Evolutionary conservation across 2,329 filamentous ascomycete species (phyloP).

Genomic region (Mycosphaerella sp.): DNA sequence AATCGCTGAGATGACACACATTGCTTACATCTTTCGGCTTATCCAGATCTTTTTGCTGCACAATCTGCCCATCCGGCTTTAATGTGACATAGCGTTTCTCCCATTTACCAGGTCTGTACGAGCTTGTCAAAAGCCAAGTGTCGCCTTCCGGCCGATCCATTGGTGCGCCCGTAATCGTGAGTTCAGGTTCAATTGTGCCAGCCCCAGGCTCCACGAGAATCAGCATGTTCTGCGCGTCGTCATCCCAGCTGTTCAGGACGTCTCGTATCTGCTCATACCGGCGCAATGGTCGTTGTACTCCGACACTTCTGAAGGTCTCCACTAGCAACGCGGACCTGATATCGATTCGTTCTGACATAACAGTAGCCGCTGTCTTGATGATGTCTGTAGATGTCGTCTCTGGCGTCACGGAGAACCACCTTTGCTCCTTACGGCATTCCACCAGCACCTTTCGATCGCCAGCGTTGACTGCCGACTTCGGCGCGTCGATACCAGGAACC

Average conservation of each 20-base stretch:
- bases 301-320: slow-evolving; percentile 69
- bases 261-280: slow-evolving; percentile 82
- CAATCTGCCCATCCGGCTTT: slow-evolving; percentile 63
- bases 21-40: slow-evolving; percentile 60
- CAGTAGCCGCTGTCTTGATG: slow-evolving; percentile 59
- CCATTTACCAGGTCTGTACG: slow-evolving; percentile 78
- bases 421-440: slow-evolving; percentile 62
- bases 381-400: slow-evolving; percentile 71
- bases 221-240: slow-evolving; percentile 69
- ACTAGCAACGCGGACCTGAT: slow-evolving; percentile 63
- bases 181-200: slow-evolving; percentile 49
- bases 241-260: slow-evolving; percentile 88
- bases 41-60: slow-evolving; percentile 64
- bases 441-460: slow-evolving; percentile 71
- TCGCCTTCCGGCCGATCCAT: slow-evolving; percentile 58
- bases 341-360: slow-evolving; percentile 59
- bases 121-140: slow-evolving; percentile 70
- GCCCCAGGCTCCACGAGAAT: slow-evolving; percentile 56
- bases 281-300: slow-evolving; percentile 74
- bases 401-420: slow-evolving; percentile 65
- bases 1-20: slow-evolving; percentile 83
- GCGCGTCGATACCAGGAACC: slow-evolving; percentile 62
- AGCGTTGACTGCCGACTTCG: slow-evolving; percentile 72
- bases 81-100: slow-evolving; percentile 75
- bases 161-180: slow-evolving; percentile 61